Percentiles rank a stretch among this genome's conserved stretches.
These are phyloP conservation scores for Paramecium biaurelia DNA, from an alignment of 73 alveolate species.

Conservation along the genomic window DNA sequence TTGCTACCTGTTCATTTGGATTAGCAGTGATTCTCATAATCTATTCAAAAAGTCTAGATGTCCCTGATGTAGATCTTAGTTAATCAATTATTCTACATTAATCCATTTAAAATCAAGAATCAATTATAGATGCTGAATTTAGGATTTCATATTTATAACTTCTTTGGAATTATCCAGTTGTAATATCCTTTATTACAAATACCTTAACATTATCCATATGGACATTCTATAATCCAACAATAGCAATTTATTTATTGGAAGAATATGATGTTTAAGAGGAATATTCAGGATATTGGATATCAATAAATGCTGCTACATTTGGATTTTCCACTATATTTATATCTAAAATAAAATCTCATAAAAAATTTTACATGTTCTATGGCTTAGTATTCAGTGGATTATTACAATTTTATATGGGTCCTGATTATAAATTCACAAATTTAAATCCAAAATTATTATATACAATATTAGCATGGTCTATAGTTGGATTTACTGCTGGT, in stretches of 20 bases:
- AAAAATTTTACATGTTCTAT: neutral
- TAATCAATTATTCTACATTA: neutral
- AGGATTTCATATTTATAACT: neutral
- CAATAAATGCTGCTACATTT: neutral
- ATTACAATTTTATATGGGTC: slow-evolving; percentile 4
- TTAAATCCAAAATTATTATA: neutral
- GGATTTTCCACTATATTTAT: neutral
- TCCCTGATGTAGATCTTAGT: neutral
- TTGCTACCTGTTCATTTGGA: neutral
- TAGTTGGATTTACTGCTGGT: neutral
- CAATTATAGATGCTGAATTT: neutral
- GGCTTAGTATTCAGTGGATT: neutral
- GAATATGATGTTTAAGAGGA: neutral
- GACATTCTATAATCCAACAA: slow-evolving; percentile 3
- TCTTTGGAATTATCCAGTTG: neutral
- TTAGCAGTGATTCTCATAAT: neutral
- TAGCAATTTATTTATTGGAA: neutral
- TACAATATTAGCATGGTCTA: neutral
- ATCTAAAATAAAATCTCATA: neutral
- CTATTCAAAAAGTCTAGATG: neutral
- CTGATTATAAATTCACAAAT: slow-evolving; percentile 1
- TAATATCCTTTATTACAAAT: neutral
- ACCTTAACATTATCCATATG: neutral
- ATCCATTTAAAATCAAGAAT: neutral
- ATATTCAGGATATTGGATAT: neutral